These are phyloP conservation scores for Gossypium trilobum DNA, from an alignment of 441 rosid genomes.

Conservation along the genomic window DNA sequence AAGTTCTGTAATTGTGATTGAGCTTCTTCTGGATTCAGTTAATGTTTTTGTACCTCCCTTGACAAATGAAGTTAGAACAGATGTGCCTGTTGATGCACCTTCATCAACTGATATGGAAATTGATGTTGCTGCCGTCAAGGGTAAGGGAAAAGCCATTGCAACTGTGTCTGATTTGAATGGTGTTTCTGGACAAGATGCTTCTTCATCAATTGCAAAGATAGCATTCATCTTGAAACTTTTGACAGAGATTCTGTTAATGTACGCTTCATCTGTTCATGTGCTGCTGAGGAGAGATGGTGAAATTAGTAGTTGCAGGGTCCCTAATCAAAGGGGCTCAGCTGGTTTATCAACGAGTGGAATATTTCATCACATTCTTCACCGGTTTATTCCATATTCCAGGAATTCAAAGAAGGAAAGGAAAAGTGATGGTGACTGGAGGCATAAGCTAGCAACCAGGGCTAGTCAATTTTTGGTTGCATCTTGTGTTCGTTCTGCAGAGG, in stretches of 20 bases:
- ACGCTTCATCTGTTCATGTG: slow-evolving; percentile 72
- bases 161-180: slow-evolving; percentile 50
- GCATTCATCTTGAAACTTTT: slow-evolving; percentile 86
- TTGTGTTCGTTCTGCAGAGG: slow-evolving; percentile 87
- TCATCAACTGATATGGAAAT: slow-evolving; percentile 77
- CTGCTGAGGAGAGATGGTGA: slow-evolving; percentile 81
- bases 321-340: slow-evolving; percentile 44
- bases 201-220: slow-evolving; percentile 74
- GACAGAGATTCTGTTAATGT: slow-evolving; percentile 83
- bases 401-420: slow-evolving; percentile 63
- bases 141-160: slow-evolving; percentile 87
- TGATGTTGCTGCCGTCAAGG: slow-evolving; percentile 68
- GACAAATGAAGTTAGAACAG: slow-evolving; percentile 41
- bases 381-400: slow-evolving; percentile 59
- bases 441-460: slow-evolving; percentile 73
- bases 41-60: slow-evolving; percentile 57
- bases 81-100: slow-evolving; percentile 30
- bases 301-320: slow-evolving; percentile 46
- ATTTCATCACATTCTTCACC: slow-evolving; percentile 74
- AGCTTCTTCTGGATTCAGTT: slow-evolving; percentile 74
- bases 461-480: slow-evolving; percentile 83
- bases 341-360: slow-evolving; percentile 46
- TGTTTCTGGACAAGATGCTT: slow-evolving; percentile 46
- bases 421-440: slow-evolving; percentile 83
- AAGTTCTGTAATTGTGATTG: slow-evolving; percentile 72